phyloP scores from a whole-genome alignment of 768 basidiomycete genomes.

The Phaeolepiota aurea region DNA sequence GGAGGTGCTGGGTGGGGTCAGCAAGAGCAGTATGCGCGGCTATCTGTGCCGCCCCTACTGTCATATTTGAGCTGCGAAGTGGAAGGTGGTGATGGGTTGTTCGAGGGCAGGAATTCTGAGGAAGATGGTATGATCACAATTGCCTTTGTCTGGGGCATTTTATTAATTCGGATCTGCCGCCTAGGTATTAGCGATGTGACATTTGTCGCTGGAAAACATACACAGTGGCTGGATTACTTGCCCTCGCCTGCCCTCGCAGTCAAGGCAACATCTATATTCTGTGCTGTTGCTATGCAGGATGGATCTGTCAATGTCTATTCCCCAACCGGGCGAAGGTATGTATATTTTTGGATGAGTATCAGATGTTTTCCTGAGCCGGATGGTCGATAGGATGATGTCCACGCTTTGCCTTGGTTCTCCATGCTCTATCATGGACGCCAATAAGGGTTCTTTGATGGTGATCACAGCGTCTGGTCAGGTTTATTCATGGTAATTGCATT shows the following conservation, averaged over 20 bases:
- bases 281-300: conserved; percentile 74
- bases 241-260: conserved; percentile 62
- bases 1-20: conserved; percentile 11
- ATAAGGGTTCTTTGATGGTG: conserved; percentile 56
- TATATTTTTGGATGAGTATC: conserved; percentile 1
- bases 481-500: conserved; percentile 66
- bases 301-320: conserved; percentile 82
- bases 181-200: conserved; percentile 62
- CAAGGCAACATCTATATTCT: conserved; percentile 56
- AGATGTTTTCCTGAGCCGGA: conserved; percentile 1
- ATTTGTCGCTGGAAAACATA: conserved; percentile 55
- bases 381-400: conserved; percentile 59
- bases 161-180: conserved; percentile 3
- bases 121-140: conserved; percentile 37
- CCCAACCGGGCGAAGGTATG: conserved; percentile 73
- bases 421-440: conserved; percentile 60
- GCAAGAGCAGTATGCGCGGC: conserved; percentile 14
- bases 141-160: neutral
- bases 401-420: conserved; percentile 66
- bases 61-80: conserved; percentile 50
- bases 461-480: conserved; percentile 67
- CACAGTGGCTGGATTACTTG: conserved; percentile 87
- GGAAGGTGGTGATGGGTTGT: conserved; percentile 57
- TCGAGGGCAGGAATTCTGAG: conserved; percentile 78
- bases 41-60: conserved; percentile 54